Base-by-base conservation (phyloP, 208 protist species). In the Trypanosoma boissoni region DNA sequence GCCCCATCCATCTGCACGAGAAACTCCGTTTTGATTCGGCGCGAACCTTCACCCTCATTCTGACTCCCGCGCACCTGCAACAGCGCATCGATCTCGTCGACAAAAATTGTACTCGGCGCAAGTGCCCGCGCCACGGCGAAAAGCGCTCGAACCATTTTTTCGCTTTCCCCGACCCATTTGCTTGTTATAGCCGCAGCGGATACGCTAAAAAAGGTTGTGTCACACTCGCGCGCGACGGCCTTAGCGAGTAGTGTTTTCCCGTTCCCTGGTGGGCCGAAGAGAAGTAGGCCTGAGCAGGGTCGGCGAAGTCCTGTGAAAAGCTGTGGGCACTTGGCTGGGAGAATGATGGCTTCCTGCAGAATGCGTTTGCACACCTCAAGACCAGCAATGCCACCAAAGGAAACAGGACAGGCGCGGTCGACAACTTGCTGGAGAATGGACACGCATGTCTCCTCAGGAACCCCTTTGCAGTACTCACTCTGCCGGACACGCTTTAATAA, bases 11-110 rank as follows among this genome's bases (percentile, higher is more conserved):
- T 68, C 63, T 99, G 97, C 2, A 99, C 87, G 2, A 99, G 83
- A 39, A 99, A 97, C 78, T 99, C 98, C 21, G 98, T 99, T 72
- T 99, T 99, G 41, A 99, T 83, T n/a, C 98, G 84, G 9, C 98
- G 78, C 3, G 97, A 83, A 2, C 78, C 73, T 44, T 96, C 88
- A 8, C 81, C 86, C 66, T 95, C 91, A 7, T 80, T 72, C 7
- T 71, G 42, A 27, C 59, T 66, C 36, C 85, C 85, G 16, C 95
- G 78, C 26, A 58, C 60, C 37, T 84, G 72, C 50, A 93, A 86
- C 34, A 98, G 70, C 12, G 91, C 94, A 44, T 98, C 95, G 18
- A 97, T 74, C 66, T 98, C 95, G 69, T 98, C 95, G 7, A 98
- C 78, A 82, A 98, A 98, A 26, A 98, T 68, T 7, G 97, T 73